Conservation (phyloP, 495 filamentous ascomycete genomes). For the Penicillium dipodomyicola region DNA sequence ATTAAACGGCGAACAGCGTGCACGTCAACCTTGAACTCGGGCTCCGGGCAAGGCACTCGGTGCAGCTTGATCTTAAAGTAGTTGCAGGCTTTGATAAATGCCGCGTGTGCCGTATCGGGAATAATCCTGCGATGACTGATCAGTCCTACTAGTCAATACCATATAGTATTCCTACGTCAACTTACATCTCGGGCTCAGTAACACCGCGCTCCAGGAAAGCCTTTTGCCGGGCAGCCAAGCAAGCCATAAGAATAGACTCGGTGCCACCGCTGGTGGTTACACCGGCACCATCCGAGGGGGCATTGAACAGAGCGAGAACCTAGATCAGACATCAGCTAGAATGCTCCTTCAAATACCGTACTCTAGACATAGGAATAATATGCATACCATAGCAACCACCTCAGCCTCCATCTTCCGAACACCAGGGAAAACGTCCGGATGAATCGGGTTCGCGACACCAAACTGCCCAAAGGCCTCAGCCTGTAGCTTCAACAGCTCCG, state of each 20-base stretch:
- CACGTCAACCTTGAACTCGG: constrained; percentile 78
- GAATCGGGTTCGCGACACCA: constrained; percentile 96
- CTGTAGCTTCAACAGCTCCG: constrained; percentile 79
- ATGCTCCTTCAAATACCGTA: background rate
- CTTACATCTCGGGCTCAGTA: constrained; percentile 92
- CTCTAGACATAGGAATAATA: background rate
- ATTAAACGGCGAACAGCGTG: constrained; percentile 76
- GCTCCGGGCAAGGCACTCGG: constrained; percentile 82
- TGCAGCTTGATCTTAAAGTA: constrained; percentile 97
- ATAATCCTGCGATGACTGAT: constrained; percentile 66
- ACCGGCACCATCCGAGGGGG: constrained; percentile 77
- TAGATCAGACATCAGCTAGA: constrained; percentile 22
- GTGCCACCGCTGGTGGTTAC: constrained; percentile 92
- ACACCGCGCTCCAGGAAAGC: constrained; percentile 79
- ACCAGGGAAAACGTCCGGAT: constrained; percentile 97
- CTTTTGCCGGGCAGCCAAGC: constrained; percentile 83
- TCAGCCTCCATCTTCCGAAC: constrained; percentile 99
- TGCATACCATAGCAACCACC: constrained; percentile 83
- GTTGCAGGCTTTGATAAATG: constrained; percentile 89
- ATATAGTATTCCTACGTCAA: background rate
- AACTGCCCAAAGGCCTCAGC: constrained; percentile 90
- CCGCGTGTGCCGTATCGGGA: constrained; percentile 89
- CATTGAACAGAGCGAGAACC: constrained; percentile 85
- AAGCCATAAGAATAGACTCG: constrained; percentile 95
- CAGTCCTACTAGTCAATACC: constrained; percentile 3